Percentiles rank a stretch among this genome's conserved stretches.
Conservation (phyloP, 352 stramenopile genomes). For the Globisporangium cylindrosporum region DNA sequence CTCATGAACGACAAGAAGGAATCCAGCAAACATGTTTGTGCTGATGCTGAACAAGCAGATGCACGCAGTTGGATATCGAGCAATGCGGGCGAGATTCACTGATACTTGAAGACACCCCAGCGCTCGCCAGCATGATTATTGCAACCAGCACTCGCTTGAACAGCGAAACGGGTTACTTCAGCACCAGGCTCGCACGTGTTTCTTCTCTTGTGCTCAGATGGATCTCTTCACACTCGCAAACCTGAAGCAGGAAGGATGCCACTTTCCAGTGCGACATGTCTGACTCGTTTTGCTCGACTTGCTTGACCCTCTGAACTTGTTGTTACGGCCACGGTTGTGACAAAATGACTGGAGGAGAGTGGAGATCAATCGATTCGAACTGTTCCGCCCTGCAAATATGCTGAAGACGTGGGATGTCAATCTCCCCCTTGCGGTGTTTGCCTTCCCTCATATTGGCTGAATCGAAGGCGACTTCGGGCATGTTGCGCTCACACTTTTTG, state of each 20-base stretch:
- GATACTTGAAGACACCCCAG: neutral
- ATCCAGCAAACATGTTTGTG: neutral
- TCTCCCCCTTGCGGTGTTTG: neutral
- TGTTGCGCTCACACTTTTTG: neutral
- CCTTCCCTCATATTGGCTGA: neutral
- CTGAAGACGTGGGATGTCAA: conserved; percentile 3
- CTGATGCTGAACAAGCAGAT: neutral
- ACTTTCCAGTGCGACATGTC: conserved; percentile 11
- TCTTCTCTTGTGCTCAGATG: neutral
- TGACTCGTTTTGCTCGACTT: conserved; percentile 1
- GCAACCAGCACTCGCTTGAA: neutral
- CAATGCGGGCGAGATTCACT: no score
- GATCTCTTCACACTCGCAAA: neutral
- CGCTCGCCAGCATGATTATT: neutral
- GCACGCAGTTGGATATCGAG: no score
- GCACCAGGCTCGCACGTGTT: neutral
- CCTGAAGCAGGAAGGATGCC: neutral
- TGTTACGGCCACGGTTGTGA: neutral
- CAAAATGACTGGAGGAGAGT: conserved; percentile 10
- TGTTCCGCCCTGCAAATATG: neutral
- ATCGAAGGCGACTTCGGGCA: neutral
- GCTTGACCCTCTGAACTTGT: neutral
- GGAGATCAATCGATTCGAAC: conserved; percentile 1
- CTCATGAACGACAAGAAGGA: neutral
- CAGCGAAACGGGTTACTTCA: neutral